A percentile compares a stretch with the other conserved stretches of the same genome.
phyloP scores from a whole-genome alignment of 2,329 filamentous ascomycete genomes.

The Xenoacremonium recifei region DNA sequence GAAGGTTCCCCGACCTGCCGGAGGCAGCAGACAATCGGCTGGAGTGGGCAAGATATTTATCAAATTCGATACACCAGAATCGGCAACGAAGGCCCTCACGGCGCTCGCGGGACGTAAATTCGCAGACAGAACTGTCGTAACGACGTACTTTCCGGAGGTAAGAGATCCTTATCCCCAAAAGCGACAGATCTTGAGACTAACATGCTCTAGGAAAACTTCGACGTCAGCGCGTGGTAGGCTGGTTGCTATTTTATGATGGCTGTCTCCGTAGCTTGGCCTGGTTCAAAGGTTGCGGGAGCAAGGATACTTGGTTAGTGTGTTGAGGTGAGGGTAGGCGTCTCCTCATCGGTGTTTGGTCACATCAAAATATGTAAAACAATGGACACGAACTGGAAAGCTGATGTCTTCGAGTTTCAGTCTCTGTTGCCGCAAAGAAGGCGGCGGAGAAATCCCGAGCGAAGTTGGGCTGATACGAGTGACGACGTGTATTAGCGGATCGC shows the following conservation, averaged over 20 bases:
- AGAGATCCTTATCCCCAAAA: slow-evolving; percentile 6
- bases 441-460: too few relatives aligned
- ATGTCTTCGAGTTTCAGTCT: background rate
- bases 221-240: slow-evolving; percentile 79
- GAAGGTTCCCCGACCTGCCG: slow-evolving; percentile 86
- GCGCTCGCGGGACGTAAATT: slow-evolving; percentile 96
- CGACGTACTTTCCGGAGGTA: slow-evolving; percentile 94
- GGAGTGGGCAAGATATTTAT: slow-evolving; percentile 98
- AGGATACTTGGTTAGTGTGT: slow-evolving; percentile 17
- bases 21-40: slow-evolving; percentile 77
- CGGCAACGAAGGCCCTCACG: slow-evolving; percentile 79
- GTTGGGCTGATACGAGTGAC: too few relatives aligned
- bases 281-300: slow-evolving; percentile 8
- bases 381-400: slow-evolving; percentile 14
- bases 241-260: background rate
- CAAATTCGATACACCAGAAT: slow-evolving; percentile 79
- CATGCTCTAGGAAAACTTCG: slow-evolving; percentile 79
- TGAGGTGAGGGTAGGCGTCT: slow-evolving; percentile 15
- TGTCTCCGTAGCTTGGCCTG: background rate
- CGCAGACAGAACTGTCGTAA: slow-evolving; percentile 91
- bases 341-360: slow-evolving; percentile 19
- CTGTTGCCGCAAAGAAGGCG: too few relatives aligned
- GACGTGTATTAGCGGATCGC: too few relatives aligned
- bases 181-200: slow-evolving; percentile 27
- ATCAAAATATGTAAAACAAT: slow-evolving; percentile 30